Evolutionary conservation across 148 eudicot species (phyloP).

Genomic region (Camellia granthamiana): DNA sequence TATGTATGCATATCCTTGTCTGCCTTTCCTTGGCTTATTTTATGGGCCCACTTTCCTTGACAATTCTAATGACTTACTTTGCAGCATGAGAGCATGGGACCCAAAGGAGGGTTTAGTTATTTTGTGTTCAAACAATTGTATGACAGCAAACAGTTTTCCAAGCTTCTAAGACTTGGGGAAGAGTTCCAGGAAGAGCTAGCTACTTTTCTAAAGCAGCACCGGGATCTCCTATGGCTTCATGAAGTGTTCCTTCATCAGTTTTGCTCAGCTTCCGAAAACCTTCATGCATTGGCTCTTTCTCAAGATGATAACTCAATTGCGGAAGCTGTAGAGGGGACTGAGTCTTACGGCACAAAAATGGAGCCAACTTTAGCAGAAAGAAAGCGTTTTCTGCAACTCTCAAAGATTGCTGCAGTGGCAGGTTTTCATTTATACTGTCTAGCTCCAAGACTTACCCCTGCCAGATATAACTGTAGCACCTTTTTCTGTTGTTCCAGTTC

Average conservation of each 20-base stretch:
- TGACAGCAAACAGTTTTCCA: constrained; percentile 56
- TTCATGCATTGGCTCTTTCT: constrained; percentile 76
- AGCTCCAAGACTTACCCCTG: not conserved
- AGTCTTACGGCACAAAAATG: constrained; percentile 24
- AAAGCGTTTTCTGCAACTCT: constrained; percentile 71
- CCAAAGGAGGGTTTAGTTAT: constrained; percentile 87
- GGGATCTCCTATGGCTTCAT: constrained; percentile 87
- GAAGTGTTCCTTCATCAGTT: constrained; percentile 69
- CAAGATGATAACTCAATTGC: constrained; percentile 39
- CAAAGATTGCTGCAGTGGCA: constrained; percentile 92
- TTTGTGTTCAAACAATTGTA: constrained; percentile 80
- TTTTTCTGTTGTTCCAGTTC: not conserved
- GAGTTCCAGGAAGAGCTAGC: constrained; percentile 82
- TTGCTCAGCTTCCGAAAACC: constrained; percentile 73
- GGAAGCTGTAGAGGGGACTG: constrained; percentile 33
- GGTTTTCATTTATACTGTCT: constrained; percentile 39
- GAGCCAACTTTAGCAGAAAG: constrained; percentile 62
- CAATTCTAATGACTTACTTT: constrained; percentile 18
- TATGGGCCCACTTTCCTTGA: not conserved
- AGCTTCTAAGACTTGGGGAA: constrained; percentile 88
- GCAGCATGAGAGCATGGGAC: constrained; percentile 93
- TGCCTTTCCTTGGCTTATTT: constrained; percentile 8
- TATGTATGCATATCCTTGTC: not conserved
- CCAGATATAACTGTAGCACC: not conserved
- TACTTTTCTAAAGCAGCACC: constrained; percentile 69